Conservation (phyloP, 441 rosid genomes). For the Dalechampia spathulata region DNA sequence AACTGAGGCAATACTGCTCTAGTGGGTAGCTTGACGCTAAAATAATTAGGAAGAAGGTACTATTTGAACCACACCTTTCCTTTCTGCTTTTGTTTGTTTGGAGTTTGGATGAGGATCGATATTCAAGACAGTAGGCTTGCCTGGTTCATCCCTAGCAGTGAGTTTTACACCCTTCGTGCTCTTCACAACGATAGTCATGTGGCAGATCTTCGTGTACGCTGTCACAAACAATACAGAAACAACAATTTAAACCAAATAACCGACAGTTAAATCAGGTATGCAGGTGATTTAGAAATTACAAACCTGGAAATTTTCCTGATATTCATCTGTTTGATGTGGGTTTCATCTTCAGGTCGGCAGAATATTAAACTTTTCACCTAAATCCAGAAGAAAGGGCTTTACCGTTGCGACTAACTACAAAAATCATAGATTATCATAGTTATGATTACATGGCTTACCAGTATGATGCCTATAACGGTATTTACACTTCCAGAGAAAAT, state of each 20-base stretch:
- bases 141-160: not conserved
- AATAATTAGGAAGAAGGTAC: too few relatives aligned
- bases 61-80: too few relatives aligned
- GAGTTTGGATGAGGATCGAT: not conserved
- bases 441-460: constrained; percentile 29
- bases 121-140: not conserved
- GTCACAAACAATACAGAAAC: not conserved
- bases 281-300: not conserved
- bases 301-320: constrained; percentile 13
- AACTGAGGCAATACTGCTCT: not conserved
- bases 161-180: not conserved
- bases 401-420: not conserved
- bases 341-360: constrained; percentile 16
- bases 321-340: constrained; percentile 4
- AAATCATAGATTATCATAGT: not conserved
- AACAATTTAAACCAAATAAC: too few relatives aligned
- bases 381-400: not conserved
- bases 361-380: constrained; percentile 59
- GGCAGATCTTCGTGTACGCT: constrained; percentile 12
- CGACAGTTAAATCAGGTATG: not conserved
- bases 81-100: not conserved
- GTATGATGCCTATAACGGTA: constrained; percentile 49
- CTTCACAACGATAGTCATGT: constrained; percentile 16
- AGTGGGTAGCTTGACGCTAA: too few relatives aligned
- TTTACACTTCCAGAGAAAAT: constrained; percentile 36